Percentiles rank a stretch among this genome's conserved stretches.
phyloP scores from a whole-genome alignment of 305 asterid species.

The Fraxinus latifolia region DNA sequence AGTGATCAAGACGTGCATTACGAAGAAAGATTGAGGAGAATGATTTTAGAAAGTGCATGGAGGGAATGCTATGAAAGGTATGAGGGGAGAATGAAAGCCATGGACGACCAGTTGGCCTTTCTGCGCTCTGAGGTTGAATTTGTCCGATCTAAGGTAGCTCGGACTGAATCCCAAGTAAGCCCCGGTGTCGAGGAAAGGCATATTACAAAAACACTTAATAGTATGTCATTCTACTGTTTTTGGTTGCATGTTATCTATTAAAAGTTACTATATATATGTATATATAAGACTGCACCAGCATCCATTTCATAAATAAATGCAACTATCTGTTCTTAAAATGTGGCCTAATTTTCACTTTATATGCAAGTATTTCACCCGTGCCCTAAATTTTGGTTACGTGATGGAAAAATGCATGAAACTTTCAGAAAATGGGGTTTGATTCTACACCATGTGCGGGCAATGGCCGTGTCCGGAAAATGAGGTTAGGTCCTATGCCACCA shows the following conservation, averaged over 20 bases:
- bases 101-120: neutral
- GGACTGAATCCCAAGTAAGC: neutral
- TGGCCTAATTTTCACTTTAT: neutral
- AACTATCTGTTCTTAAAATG: neutral
- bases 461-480: neutral
- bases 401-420: neutral
- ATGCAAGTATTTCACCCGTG: neutral
- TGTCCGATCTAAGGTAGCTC: neutral
- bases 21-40: neutral
- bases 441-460: neutral
- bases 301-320: neutral
- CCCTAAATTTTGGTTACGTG: neutral
- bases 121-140: neutral
- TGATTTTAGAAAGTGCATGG: neutral
- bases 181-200: neutral
- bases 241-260: neutral
- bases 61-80: slow-evolving; percentile 4
- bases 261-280: neutral
- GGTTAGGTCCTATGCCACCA: neutral
- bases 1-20: neutral
- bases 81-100: slow-evolving; percentile 1
- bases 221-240: neutral
- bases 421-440: neutral
- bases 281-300: neutral
- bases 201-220: neutral